Evolutionary conservation across 1,284 basidiomycete species (phyloP), one percentile per base, ranked within the genome.

Genomic region (Cutaneotrichosporon sp.): DNA sequence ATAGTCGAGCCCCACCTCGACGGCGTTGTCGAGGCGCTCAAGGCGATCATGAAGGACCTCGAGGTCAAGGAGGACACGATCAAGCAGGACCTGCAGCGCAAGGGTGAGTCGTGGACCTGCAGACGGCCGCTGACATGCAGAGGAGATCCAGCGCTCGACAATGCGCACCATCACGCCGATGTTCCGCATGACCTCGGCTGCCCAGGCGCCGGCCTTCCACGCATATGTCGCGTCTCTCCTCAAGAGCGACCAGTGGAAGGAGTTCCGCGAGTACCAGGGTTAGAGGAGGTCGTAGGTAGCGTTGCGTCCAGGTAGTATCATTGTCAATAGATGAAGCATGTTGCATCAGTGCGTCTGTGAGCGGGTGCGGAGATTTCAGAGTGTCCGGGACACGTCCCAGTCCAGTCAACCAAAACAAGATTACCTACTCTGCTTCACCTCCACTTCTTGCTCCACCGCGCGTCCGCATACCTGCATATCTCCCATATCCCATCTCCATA

Each of bases 71-170:
- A 94, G 79, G 92, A 95, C 76, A 94, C 92, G 0, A 94, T 98
- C 64, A 97, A 97, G 81, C 95, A 98, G 80, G 95, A 99, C 71
- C 80, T 97, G 54, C 95, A 99, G 80, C 87, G 95, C 34, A 90
- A 92, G 54, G 81, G 79, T 72, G 53, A 69, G 73, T 64, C 25
- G 6, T 4, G 53, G n/a, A 46, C 2, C 13, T 27, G 5, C 7
- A 27, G 27, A 7, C 27, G n/a, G 38, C 24, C 11, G 43, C 42
- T 47, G 29, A 57, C 43, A 31, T 29, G 4, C 57, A 74, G 89
- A 89, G 25, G 95, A 97, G 79, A 83, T 97, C 69, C 92, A 97
- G 80, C 83, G 90, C 62, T 92, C 91, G 71, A 90, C 92, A 10
- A 83, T 95, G 68, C 83, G 94, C 36, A 92, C 92, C 5, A 85